Percentiles rank a stretch among this genome's conserved stretches.
phyloP scores from a whole-genome alignment of 169 alveolate genomes.

The Prorocentrum cordatum region DNA sequence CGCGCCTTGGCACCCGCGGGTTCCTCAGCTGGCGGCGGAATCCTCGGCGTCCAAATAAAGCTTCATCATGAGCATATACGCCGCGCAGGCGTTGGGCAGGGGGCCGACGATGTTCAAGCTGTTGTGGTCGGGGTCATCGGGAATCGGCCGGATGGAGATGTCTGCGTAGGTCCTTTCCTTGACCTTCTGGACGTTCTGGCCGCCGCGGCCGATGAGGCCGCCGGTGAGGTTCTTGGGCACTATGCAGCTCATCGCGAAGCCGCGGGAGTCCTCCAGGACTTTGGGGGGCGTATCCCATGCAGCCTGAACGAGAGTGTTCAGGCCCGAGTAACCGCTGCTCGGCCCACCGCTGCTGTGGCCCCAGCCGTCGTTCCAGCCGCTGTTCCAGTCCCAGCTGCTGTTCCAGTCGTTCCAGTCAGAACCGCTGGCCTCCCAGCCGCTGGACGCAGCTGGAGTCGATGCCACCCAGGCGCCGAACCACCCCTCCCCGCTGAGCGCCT shows the following conservation, averaged over 20 bases:
- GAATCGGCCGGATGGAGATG: constrained; percentile 35
- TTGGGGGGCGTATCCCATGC: too few species aligned
- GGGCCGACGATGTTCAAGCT: constrained; percentile 15
- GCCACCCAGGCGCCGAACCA: neutral
- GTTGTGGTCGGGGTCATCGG: constrained; percentile 37
- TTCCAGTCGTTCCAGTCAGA: too few species aligned
- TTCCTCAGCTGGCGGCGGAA: too few species aligned
- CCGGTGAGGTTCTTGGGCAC: constrained; percentile 42
- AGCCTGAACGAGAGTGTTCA: too few species aligned
- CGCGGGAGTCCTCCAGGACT: constrained; percentile 46
- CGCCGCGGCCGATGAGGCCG: constrained; percentile 45
- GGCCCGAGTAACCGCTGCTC: too few species aligned
- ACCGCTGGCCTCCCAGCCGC: too few species aligned
- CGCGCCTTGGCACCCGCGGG: too few species aligned
- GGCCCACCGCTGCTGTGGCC: too few species aligned
- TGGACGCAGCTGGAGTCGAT: too few species aligned
- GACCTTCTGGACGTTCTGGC: too few species aligned
- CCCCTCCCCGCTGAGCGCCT: neutral
- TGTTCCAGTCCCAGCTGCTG: too few species aligned
- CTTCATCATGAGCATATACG: constrained; percentile 67
- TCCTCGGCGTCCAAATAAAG: neutral
- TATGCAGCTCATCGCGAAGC: constrained; percentile 58
- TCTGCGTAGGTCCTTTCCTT: constrained; percentile 25
- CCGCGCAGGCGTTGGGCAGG: constrained; percentile 31
- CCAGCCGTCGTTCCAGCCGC: too few species aligned